Evolutionary conservation across 331 rosid species (phyloP).

Genomic region (Malus hybrid): DNA sequence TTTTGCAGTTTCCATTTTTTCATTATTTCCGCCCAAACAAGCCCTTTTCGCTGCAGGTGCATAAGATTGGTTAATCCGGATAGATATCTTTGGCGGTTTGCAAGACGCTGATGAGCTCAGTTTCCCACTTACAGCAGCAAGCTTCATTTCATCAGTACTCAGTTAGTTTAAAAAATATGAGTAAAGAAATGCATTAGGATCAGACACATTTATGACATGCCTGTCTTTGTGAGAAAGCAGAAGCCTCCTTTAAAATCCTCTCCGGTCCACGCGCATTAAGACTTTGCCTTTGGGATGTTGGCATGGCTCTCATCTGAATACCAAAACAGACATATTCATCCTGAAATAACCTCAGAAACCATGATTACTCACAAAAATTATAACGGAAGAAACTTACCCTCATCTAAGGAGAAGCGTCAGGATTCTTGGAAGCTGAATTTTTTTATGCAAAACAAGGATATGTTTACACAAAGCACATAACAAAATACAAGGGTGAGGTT

Average conservation of each 20-base stretch:
- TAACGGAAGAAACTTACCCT: constrained; percentile 20
- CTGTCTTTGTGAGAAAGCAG: constrained; percentile 10
- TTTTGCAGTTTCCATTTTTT: constrained; percentile 13
- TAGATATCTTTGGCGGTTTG: constrained; percentile 30
- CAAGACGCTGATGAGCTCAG: constrained; percentile 13
- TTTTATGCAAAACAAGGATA: not conserved
- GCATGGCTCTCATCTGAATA: constrained; percentile 21
- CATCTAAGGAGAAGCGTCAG: constrained; percentile 12
- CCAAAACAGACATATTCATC: not conserved
- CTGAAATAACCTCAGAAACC: not conserved
- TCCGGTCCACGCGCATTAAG: constrained; percentile 5
- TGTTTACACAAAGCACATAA: not conserved
- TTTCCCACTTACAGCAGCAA: constrained; percentile 19
- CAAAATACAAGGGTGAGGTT: not conserved
- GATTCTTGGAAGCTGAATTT: constrained; percentile 32
- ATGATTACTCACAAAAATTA: not conserved
- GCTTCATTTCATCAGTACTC: constrained; percentile 15
- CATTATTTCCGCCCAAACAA: constrained; percentile 17
- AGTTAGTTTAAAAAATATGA: no score
- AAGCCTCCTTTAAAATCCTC: constrained; percentile 8
- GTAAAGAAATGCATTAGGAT: no score
- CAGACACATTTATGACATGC: not conserved
- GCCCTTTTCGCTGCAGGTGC: constrained; percentile 22
- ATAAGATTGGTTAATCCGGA: constrained; percentile 2
- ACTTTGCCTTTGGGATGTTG: constrained; percentile 11